Evolutionary conservation across 2,329 filamentous ascomycete species (phyloP), one percentile per base, ranked within the genome.

Genomic region (Calonectria pseudoreteaudii): DNA sequence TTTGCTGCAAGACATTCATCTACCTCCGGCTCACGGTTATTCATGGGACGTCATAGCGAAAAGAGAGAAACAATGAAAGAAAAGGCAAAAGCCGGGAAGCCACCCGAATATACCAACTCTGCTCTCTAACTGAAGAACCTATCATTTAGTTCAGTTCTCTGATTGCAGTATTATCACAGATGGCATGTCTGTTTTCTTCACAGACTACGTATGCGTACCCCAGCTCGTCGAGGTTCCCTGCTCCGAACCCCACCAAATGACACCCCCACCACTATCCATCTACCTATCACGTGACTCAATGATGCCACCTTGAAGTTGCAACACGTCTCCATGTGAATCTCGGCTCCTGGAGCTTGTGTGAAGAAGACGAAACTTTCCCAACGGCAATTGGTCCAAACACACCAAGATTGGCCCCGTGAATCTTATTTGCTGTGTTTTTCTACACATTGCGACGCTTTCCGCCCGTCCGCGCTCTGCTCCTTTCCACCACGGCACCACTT

Each of bases 241-340:
- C 7, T 28, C 38, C 31, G 28, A 23, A 49, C 47, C 49, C 34
- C 66, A 68, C 67, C 30, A n/a, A 26, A 26, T n/a, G 16, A 18
- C 16, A 64, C 23, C 36, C 41, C 66, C 36, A 50, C 50, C 41
- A 31, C 28, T 58, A 44, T 26, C 58, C 10, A 44, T 26, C 58
- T 14, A 16, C 30, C 0, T 2, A 11, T 52, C 72, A 74, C 72
- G 72, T 74, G 72, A 72, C n/a, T 6, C 41, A 2, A 53, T 68
- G 50, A 69, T 72, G 72, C 66, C 74, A 74, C 72, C 49, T 72
- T 64, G 68, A 47, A 68, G 65, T 71, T n/a, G n/a, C 52, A 66
- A 66, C 50, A 41, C 28, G 53, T 47, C 50, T 44, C 30, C 62
- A 60, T 49, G 66, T 50, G 65, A 69, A 62, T 67, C 14, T 31